Base-by-base conservation (phyloP, 202 grass and related monocot species). In the Elaeis oleifera region DNA sequence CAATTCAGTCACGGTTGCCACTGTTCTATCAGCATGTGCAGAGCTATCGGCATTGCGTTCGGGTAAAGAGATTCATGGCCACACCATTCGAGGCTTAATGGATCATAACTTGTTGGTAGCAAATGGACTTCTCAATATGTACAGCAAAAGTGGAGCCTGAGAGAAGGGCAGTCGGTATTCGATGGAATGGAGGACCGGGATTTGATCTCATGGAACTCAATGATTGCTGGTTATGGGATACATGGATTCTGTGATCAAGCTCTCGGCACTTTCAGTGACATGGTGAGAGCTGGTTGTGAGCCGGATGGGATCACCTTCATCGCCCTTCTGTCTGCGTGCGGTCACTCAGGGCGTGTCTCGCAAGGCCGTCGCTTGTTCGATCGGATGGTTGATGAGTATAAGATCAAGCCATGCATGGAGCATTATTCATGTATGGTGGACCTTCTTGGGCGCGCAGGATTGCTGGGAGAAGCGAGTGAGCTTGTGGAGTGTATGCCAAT, bases 371-470 rank as follows among this genome's bases (percentile, higher is more conserved):
- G 51, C 1, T 56, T 90, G 61, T 86, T 90, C 11, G 63, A 83
- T 60, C 65, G 58, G 27, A 90, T 90, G 87, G 56, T 69, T 17
- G 1, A 7, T 4, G 51, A 75, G 0, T 77, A 74, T 63, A 71
- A 68, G 9, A 71, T 90, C 4, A 27, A 49, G 58, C 73, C 82
- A 13, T 71, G 64, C 56, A 85, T 61, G 76, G 82, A 90, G 58
- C 87, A 85, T 27, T 90, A 83, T 49, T 76, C 87, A 36, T 85
- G 82, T 65, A 85, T 90, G 82, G 82, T 90, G 0, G 79, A 86
- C 28, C 79, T 90, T 49, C 62, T 80, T 15, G 82, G 87, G 0
- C 87, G 79, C 3, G 76, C 87, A 0, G 82, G 87, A 2, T 54
- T 90, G 73, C 73, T 90, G 24, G 53, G 26, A 59, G 79, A 80